A percentile compares a stretch with the other conserved stretches of the same genome.
Conservation (phyloP, 2,329 filamentous ascomycete genomes). For the Pseudogymnoascus sp. region DNA sequence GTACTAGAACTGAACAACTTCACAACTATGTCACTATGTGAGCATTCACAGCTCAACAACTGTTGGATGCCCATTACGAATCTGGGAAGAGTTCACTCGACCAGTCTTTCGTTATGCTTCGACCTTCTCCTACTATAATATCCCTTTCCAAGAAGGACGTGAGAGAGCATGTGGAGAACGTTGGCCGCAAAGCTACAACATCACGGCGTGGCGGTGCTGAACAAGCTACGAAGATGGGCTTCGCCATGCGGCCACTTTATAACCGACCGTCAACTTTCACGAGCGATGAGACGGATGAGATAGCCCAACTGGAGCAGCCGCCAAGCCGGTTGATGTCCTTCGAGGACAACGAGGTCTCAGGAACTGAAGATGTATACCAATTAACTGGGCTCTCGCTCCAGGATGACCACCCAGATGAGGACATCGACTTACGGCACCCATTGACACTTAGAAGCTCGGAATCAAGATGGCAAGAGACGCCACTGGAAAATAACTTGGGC, state of each 20-base stretch:
- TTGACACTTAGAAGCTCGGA: background rate
- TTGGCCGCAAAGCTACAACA: background rate
- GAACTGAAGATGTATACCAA: background rate
- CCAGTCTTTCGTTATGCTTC: background rate
- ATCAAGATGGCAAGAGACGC: background rate
- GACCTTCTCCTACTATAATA: background rate
- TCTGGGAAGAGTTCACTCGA: background rate
- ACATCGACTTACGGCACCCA: background rate
- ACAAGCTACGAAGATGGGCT: background rate
- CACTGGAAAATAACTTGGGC: slow-evolving; percentile 20
- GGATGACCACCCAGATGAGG: background rate
- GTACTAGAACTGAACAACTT: background rate
- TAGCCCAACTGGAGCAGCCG: background rate
- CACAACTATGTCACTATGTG: background rate
- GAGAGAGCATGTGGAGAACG: slow-evolving; percentile 6
- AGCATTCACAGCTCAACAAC: background rate
- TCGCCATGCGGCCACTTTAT: background rate
- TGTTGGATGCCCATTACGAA: background rate
- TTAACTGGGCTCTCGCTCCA: background rate
- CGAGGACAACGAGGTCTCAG: background rate
- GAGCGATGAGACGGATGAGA: background rate
- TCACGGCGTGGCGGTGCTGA: background rate
- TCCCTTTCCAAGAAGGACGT: slow-evolving; percentile 4
- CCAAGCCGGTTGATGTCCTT: background rate
- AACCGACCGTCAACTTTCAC: background rate